Base-by-base conservation (phyloP, 176 grass and related monocot genomes). In the Elaeis guineensis region DNA sequence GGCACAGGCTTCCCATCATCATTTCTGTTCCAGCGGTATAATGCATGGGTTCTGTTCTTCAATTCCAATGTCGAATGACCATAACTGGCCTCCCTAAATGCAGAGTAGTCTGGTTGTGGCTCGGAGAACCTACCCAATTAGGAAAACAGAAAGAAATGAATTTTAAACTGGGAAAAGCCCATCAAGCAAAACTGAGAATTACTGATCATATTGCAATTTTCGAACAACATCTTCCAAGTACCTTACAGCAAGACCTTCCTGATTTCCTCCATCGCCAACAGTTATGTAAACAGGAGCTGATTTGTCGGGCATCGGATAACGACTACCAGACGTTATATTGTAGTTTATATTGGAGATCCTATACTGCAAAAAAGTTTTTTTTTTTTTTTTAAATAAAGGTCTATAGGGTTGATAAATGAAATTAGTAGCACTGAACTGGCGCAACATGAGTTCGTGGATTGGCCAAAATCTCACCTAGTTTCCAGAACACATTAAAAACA, bases 321-420 rank as follows among this genome's bases (percentile, higher is more conserved):
- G 76, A 39, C 67, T 83, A 25, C 93, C 87, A 22, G 78, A 76
- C 48, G 93, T 92, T 81, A 98, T 71, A 66, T 89, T 98, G 75
- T 98, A 98, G 66, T 98, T 85, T 49, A 98, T 52, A 61, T 97
- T 92, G 32, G 93, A 98, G 69, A 98, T 76, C 21, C 93, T 87
- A 26, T 98, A 98, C 93, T 98, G 76, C 64, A 78, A 73, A 73
- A 24, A 30, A 73, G 15, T 9, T 0, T 3, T 44, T 44, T 35
- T 35, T 35, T 8, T 8, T 35, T 14, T 14, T 14, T 44, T 11
- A 44, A 12, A 44, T 44, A 44, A 44, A 44, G 35, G 1, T 44
- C 35, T 44, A 44, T 12, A 44, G 11, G 14, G 8, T 44, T 44
- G 11, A 11, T 14, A 44, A 12, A 44, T 44, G 9, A 44, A 44